Percentiles rank a stretch among this genome's conserved stretches.
These are phyloP conservation scores for Nemania diffusa DNA, from an alignment of 2,329 filamentous ascomycete species.

Conservation along the genomic window DNA sequence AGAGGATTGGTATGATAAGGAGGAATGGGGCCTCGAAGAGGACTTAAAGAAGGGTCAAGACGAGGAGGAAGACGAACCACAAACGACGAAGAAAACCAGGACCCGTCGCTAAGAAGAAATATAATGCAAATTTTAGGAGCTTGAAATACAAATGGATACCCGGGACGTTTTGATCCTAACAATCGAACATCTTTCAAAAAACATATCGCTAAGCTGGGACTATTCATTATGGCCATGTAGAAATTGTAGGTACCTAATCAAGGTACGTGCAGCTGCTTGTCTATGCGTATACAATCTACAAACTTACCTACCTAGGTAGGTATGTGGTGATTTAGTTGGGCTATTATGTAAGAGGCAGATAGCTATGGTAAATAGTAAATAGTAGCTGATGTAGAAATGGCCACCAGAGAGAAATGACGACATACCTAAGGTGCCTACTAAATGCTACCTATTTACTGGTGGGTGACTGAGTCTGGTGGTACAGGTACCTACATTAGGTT, in stretches of 20 bases:
- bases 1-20: constrained; percentile 88
- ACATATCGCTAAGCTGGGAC: neutral
- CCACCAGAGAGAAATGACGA: constrained; percentile 24
- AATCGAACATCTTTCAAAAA: constrained; percentile 2
- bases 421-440: constrained; percentile 18
- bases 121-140: constrained; percentile 14
- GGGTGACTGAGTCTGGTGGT: no score
- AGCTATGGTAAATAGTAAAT: constrained; percentile 1
- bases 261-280: no score
- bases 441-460: neutral
- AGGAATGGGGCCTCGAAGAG: constrained; percentile 79
- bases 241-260: no score
- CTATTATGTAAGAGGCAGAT: neutral
- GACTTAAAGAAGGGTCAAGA: constrained; percentile 84
- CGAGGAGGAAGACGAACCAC: constrained; percentile 80
- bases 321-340: neutral
- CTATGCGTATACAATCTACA: no score
- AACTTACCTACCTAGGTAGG: no score
- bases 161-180: constrained; percentile 16
- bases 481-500: constrained; percentile 3
- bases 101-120: constrained; percentile 57
- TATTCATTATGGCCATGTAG: neutral
- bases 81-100: constrained; percentile 69
- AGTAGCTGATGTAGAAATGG: no score
- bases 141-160: constrained; percentile 34